phyloP scores from a whole-genome alignment of 129 eudicot genomes.

The Solidago caesia region DNA sequence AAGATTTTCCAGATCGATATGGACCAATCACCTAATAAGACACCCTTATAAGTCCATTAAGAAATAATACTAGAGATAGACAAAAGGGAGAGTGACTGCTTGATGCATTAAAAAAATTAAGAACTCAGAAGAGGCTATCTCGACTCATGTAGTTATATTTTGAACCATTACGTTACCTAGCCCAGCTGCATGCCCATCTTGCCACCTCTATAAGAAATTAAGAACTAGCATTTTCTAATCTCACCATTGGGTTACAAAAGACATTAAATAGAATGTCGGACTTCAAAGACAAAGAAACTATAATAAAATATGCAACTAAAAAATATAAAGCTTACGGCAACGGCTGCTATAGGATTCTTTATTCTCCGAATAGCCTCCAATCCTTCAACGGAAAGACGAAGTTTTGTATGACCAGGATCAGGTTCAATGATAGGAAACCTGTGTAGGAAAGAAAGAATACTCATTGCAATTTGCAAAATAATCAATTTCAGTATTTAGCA shows the following conservation, averaged over 20 bases:
- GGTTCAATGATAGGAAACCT: constrained; percentile 99
- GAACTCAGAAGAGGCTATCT: neutral
- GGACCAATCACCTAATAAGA: constrained; percentile 95
- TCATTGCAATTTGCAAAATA: neutral
- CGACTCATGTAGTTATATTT: neutral
- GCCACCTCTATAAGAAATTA: neutral
- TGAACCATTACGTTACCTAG: neutral
- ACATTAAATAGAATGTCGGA: neutral
- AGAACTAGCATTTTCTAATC: neutral
- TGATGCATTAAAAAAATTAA: neutral
- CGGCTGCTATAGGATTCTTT: constrained; percentile 86
- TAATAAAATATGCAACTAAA: neutral
- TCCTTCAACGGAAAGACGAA: constrained; percentile 86
- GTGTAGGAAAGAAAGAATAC: constrained; percentile 30
- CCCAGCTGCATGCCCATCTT: neutral
- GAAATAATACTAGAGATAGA: neutral
- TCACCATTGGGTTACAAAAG: neutral
- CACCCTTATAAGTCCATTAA: constrained; percentile 17
- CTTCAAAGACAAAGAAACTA: neutral
- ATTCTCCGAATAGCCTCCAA: constrained; percentile 86
- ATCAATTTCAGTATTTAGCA: neutral
- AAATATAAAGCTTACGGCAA: constrained; percentile 68
- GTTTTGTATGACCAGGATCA: constrained; percentile 95
- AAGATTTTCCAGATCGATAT: constrained; percentile 98
- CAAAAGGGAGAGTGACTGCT: neutral